A percentile compares a stretch with the other conserved stretches of the same genome.
Evolutionary conservation across 2,329 filamentous ascomycete species (phyloP).

Genomic region (Lithohypha guttulata): DNA sequence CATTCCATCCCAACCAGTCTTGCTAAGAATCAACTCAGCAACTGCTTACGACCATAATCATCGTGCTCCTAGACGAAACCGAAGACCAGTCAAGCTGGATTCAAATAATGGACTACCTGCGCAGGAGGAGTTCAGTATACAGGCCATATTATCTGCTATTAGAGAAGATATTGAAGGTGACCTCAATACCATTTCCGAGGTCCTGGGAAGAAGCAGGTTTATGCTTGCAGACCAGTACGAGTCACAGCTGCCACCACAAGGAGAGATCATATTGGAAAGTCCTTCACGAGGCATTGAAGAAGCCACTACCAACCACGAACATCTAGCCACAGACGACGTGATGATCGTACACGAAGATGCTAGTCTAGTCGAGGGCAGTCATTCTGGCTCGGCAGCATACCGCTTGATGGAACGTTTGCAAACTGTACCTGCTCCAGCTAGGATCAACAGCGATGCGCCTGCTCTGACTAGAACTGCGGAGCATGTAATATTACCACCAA

Average conservation of each 20-base stretch:
- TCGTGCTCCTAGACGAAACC: conserved; percentile 26
- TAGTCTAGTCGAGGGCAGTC: conserved; percentile 28
- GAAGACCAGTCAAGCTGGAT: conserved; percentile 24
- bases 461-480: neutral
- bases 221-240: conserved; percentile 53
- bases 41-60: conserved; percentile 25
- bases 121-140: conserved; percentile 45
- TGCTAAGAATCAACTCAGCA: conserved; percentile 34
- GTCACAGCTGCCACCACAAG: conserved; percentile 50
- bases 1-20: conserved; percentile 32
- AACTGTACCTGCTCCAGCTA: conserved; percentile 13
- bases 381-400: conserved; percentile 28
- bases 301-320: conserved; percentile 30
- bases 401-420: conserved; percentile 28
- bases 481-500: conserved; percentile 8
- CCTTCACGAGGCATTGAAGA: conserved; percentile 35
- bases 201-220: conserved; percentile 50
- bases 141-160: conserved; percentile 44
- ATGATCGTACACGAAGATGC: conserved; percentile 31
- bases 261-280: conserved; percentile 39
- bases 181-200: conserved; percentile 52
- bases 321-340: conserved; percentile 27
- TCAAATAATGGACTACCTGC: conserved; percentile 31
- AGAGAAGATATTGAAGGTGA: conserved; percentile 48
- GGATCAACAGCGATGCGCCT: conserved; percentile 5